These are phyloP conservation scores for Cordyceps cateniannulata DNA, from an alignment of 2,329 filamentous ascomycete species.

Conservation along the genomic window DNA sequence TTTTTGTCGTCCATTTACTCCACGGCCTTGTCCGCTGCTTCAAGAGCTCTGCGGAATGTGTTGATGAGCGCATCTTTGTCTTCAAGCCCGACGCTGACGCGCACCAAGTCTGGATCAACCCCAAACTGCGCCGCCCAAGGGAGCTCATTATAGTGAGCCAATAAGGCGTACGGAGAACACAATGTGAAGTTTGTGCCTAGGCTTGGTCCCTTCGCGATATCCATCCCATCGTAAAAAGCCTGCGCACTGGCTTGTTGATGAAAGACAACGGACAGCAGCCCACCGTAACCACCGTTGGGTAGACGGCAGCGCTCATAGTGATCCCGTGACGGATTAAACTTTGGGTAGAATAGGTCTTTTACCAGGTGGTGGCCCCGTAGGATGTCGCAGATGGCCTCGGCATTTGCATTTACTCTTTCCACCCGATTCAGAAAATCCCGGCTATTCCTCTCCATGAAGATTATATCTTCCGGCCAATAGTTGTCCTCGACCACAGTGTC, in stretches of 20 bases:
- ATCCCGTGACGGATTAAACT: slow-evolving; percentile 59
- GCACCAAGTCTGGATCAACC: slow-evolving; percentile 71
- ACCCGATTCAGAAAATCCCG: slow-evolving; percentile 82
- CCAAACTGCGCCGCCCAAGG: slow-evolving; percentile 84
- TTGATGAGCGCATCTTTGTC: slow-evolving; percentile 59
- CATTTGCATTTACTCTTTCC: slow-evolving; percentile 76
- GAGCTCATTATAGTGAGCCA: slow-evolving; percentile 87
- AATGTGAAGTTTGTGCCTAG: slow-evolving; percentile 96
- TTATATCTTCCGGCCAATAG: slow-evolving; percentile 87
- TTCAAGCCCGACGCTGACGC: slow-evolving; percentile 87
- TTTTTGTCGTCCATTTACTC: not conserved
- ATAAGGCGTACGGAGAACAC: slow-evolving; percentile 79
- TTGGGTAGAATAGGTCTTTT: slow-evolving; percentile 81
- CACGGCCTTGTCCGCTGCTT: slow-evolving; percentile 38
- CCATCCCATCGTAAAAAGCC: slow-evolving; percentile 76
- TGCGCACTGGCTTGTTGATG: slow-evolving; percentile 62
- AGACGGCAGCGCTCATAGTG: slow-evolving; percentile 76
- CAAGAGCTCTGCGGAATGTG: slow-evolving; percentile 64
- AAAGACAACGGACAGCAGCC: slow-evolving; percentile 80
- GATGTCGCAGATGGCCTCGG: slow-evolving; percentile 73
- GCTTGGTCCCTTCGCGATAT: slow-evolving; percentile 89
- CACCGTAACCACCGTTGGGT: slow-evolving; percentile 77
- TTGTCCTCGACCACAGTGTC: slow-evolving; percentile 71
- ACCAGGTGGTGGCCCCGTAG: slow-evolving; percentile 57
- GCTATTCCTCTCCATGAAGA: slow-evolving; percentile 95